Evolutionary conservation across 352 stramenopile genomes (phyloP).

Genomic region (Pythium phragmitis): DNA sequence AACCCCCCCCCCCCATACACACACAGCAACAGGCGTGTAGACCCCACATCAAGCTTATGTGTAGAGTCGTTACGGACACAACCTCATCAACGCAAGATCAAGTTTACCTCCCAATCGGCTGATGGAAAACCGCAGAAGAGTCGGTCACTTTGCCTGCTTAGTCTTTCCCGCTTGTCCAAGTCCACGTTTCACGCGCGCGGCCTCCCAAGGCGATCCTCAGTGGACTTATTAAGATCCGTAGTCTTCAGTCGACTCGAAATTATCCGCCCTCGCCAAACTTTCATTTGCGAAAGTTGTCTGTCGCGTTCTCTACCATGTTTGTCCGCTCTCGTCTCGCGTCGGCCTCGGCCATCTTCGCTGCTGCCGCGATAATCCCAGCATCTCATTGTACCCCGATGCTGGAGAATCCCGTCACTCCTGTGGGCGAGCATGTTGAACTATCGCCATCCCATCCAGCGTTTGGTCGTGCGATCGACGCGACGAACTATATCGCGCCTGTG

Average conservation of each 20-base stretch:
- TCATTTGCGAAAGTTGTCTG: slow-evolving; percentile 11
- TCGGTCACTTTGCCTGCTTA: background rate
- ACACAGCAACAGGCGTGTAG: background rate
- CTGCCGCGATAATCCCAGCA: background rate
- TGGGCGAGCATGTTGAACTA: slow-evolving; percentile 12
- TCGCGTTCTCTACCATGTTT: slow-evolving; percentile 5
- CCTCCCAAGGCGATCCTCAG: too few relatives aligned
- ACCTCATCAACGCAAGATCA: slow-evolving; percentile 4
- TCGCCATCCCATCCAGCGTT: slow-evolving; percentile 9
- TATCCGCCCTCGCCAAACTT: background rate
- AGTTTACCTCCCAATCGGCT: slow-evolving; percentile 4
- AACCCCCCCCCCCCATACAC: too few relatives aligned
- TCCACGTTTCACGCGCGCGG: too few relatives aligned
- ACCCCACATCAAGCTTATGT: background rate
- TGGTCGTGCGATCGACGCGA: slow-evolving; percentile 3
- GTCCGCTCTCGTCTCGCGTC: slow-evolving; percentile 1
- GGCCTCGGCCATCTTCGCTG: background rate
- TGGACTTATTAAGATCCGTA: background rate
- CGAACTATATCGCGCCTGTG: slow-evolving; percentile 1
- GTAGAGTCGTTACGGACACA: background rate
- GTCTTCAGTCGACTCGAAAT: background rate
- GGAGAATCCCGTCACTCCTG: slow-evolving; percentile 13
- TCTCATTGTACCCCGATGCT: slow-evolving; percentile 8
- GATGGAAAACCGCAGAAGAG: background rate
- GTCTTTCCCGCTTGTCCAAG: background rate